Conservation (phyloP, 73 alveolate genomes). For the Paramecium primaurelia region DNA sequence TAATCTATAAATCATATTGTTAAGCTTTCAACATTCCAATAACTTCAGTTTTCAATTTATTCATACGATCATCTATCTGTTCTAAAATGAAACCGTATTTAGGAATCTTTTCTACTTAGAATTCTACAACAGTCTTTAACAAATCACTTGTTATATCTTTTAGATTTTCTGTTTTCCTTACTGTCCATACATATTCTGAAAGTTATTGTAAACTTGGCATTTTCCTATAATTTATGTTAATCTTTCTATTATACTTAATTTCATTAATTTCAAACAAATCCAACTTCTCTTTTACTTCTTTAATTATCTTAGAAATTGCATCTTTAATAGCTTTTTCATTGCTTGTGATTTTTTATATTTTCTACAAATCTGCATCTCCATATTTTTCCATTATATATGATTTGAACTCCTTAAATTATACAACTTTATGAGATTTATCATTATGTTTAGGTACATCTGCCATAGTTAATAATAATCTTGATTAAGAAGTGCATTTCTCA, state of each 20-base stretch:
- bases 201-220: background rate
- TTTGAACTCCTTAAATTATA: constrained; percentile 18
- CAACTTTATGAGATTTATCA: background rate
- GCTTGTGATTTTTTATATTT: background rate
- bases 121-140: background rate
- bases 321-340: background rate
- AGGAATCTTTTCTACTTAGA: background rate
- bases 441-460: constrained; percentile 36
- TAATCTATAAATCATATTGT: background rate
- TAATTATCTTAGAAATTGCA: background rate
- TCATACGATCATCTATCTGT: background rate
- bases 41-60: background rate
- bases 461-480: constrained; percentile 1
- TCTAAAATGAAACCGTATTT: background rate
- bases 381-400: background rate
- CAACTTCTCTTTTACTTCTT: background rate
- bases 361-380: constrained; percentile 7
- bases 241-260: background rate
- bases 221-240: background rate
- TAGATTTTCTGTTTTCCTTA: background rate
- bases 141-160: background rate
- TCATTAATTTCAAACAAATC: background rate
- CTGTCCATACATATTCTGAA: background rate
- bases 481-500: background rate
- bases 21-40: background rate